Conservation (phyloP, 768 basidiomycete genomes). For the Mrakia blollopis region DNA sequence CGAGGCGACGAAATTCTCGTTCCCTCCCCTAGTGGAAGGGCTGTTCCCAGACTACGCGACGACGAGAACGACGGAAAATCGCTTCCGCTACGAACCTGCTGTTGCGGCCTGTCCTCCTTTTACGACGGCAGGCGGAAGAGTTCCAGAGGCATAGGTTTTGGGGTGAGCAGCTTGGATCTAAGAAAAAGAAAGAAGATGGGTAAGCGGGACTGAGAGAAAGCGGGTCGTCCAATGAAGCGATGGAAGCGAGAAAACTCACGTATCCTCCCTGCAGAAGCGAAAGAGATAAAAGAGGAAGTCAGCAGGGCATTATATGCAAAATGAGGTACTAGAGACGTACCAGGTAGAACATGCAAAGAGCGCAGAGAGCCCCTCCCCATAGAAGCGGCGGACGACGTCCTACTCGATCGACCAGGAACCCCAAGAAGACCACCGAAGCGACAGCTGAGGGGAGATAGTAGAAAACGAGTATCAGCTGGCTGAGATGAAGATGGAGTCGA, state of each 20-base stretch:
- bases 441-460: conserved; percentile 22
- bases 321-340: conserved; percentile 27
- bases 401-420: conserved; percentile 49
- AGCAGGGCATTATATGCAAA: too few relatives aligned
- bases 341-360: conserved; percentile 49
- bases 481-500: too few relatives aligned
- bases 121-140: neutral
- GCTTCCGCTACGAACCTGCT: too few relatives aligned
- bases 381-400: conserved; percentile 50
- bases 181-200: too few relatives aligned
- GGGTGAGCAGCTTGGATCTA: conserved; percentile 2
- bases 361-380: conserved; percentile 47
- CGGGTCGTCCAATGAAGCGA: neutral
- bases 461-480: too few relatives aligned
- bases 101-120: conserved; percentile 13
- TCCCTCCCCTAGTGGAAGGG: too few relatives aligned
- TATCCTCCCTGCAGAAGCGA: too few relatives aligned
- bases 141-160: neutral
- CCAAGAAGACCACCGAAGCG: conserved; percentile 46
- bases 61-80: too few relatives aligned
- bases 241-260: too few relatives aligned
- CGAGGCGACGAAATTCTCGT: too few relatives aligned
- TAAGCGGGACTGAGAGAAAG: neutral
- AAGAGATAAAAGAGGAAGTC: neutral
- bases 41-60: too few relatives aligned